Percentiles rank a stretch among this genome's conserved stretches.
Evolutionary conservation across 495 filamentous ascomycete genomes (phyloP).

Genomic region (Chlorociboria aeruginascens): DNA sequence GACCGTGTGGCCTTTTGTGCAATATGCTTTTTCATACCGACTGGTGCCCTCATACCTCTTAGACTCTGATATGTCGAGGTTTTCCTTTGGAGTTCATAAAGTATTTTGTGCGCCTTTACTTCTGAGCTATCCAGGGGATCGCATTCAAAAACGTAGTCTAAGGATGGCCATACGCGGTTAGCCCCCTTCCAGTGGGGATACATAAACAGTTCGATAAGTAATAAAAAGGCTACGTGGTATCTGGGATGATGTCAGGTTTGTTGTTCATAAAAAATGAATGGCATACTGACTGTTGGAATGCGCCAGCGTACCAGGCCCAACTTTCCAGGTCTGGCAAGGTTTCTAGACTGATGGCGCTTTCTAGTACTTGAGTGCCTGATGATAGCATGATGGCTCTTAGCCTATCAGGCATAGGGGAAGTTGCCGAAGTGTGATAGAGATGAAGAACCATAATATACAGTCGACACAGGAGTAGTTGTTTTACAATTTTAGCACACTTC

Average conservation of each 20-base stretch:
- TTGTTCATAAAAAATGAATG: too few species aligned
- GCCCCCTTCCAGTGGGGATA: conserved; percentile 42
- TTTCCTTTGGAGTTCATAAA: conserved; percentile 17
- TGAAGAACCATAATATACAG: conserved; percentile 54
- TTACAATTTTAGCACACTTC: conserved; percentile 43
- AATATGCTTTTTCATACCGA: conserved; percentile 14
- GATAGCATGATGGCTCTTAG: conserved; percentile 36
- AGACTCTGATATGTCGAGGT: conserved; percentile 19
- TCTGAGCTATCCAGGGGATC: conserved; percentile 9
- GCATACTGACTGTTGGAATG: conserved; percentile 41
- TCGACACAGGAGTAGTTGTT: conserved; percentile 46
- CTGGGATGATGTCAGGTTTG: too few species aligned
- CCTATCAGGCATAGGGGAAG: conserved; percentile 34
- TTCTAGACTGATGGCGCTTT: conserved; percentile 48
- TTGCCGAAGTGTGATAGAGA: conserved; percentile 46
- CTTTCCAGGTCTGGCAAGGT: conserved; percentile 35
- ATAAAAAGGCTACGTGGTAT: conserved; percentile 37
- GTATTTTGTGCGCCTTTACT: conserved; percentile 12
- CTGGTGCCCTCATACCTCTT: conserved; percentile 16
- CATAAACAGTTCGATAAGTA: conserved; percentile 42
- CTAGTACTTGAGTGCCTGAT: conserved; percentile 40
- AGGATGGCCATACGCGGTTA: conserved; percentile 52
- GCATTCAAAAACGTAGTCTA: conserved; percentile 56
- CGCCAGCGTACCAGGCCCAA: conserved; percentile 46
- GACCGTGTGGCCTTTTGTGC: conserved; percentile 10